Percentiles rank a stretch among this genome's conserved stretches.
Evolutionary conservation across 805 yeast species (phyloP).

Genomic region (Candida schatavii): DNA sequence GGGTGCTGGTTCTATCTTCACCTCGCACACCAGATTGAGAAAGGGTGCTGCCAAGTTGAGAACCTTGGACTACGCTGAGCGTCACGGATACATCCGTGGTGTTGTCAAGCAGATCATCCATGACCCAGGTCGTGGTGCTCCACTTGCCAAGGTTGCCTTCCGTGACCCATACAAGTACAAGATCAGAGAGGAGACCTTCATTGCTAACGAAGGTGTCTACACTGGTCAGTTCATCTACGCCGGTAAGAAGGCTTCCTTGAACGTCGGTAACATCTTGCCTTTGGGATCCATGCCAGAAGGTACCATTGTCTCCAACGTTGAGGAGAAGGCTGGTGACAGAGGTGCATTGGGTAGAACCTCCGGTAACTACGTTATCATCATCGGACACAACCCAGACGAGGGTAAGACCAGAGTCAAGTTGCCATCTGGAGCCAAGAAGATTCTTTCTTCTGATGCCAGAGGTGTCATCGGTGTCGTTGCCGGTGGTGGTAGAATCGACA

Average conservation of each 20-base stretch:
- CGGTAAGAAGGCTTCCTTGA: conserved; percentile 97
- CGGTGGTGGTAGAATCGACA: conserved; percentile 99
- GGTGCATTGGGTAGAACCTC: conserved; percentile 99
- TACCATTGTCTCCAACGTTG: conserved; percentile 97
- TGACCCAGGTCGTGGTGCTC: conserved; percentile 99
- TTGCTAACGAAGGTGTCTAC: conserved; percentile 99
- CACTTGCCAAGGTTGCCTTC: conserved; percentile 98
- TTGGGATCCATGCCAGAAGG: conserved; percentile 98
- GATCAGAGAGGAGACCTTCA: conserved; percentile 96
- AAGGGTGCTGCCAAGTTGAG: conserved; percentile 99
- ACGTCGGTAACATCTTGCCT: conserved; percentile 96
- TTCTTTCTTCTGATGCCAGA: conserved; percentile 93
- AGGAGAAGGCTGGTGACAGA: conserved; percentile 99
- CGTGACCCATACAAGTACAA: conserved; percentile 99
- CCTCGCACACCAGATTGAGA: conserved; percentile 99
- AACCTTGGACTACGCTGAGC: conserved; percentile 98
- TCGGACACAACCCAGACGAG: conserved; percentile 99
- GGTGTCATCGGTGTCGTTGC: conserved; percentile 99
- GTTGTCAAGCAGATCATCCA: conserved; percentile 97
- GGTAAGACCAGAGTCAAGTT: conserved; percentile 98
- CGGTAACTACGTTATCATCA: conserved; percentile 98
- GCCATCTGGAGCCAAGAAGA: conserved; percentile 98
- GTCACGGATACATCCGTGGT: conserved; percentile 99
- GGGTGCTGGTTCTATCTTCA: conserved; percentile 99
- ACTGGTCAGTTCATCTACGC: conserved; percentile 99